Base-by-base conservation (phyloP, 2,329 filamentous ascomycete genomes). In the Sordariomycetes sp. region DNA sequence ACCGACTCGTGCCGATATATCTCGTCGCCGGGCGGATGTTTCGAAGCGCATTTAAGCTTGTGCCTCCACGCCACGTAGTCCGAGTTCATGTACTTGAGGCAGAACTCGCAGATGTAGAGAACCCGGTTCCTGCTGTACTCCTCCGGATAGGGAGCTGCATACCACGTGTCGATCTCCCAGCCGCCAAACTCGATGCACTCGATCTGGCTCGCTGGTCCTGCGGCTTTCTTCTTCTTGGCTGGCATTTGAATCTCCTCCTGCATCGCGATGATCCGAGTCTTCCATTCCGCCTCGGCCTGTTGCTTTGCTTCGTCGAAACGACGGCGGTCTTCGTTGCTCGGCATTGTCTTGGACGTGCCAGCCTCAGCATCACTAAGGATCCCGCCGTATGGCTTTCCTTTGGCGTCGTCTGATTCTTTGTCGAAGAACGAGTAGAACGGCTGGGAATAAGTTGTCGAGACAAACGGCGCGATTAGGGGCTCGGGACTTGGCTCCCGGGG, bases 61-160 rank as follows among this genome's bases (percentile, higher is more conserved):
- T 99, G 94, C 57, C 94, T 84, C 90, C 93, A 97, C 16, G 94
- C 93, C 32, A 99, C 94, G 66, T 96, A 97, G 70, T 97, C 93
- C 20, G 94, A 97, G 71, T 95, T 96, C 91, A 99, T 97, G 75
- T 99, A 99, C 73, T 97, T 99, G 60, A 99, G 79, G 70, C 94
- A 99, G 71, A 97, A 99, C 71, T 99, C 95, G 78, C 94, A 99
- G 62, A 99, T 97, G 72, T 96, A 97, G n/a, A 99, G 81, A 43
- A 96, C 89, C 34, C 90, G 87, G 69, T 99, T 97, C 62, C 93
- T 86, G 70, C 91, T 97, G 76, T 99, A 99, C 72, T 99, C 94
- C 69, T 97, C 94, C 0, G 94, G 94, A 69, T 99, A 99, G 14
- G 94, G 95, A 46, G 94, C 94, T 34, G 94, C 93, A 73, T 99